Percentiles rank a stretch among this genome's conserved stretches.
Conservation (phyloP, 306 rosid genomes). For the Glycine latifolia region DNA sequence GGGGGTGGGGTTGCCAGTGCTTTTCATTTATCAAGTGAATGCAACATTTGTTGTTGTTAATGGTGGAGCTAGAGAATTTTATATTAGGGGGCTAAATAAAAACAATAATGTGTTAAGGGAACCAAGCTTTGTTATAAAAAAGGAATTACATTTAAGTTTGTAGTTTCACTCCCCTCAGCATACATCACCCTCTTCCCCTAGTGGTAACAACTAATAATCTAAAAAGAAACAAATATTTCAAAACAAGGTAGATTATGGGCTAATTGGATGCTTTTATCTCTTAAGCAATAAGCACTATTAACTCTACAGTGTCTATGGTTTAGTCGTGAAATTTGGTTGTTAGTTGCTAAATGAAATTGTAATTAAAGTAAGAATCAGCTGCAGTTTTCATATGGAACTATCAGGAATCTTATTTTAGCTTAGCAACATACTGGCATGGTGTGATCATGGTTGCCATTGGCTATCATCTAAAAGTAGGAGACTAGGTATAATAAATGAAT, state of each 20-base stretch:
- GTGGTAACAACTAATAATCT: slow-evolving; percentile 2
- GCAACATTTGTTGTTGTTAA: slow-evolving; percentile 3
- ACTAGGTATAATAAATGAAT: slow-evolving; percentile 35
- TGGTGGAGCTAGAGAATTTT: background rate
- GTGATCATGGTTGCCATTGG: slow-evolving; percentile 13
- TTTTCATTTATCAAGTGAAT: slow-evolving; percentile 29
- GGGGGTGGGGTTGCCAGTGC: slow-evolving; percentile 8
- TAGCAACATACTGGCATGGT: slow-evolving; percentile 30
- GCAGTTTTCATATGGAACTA: slow-evolving; percentile 34
- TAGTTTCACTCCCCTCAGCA: slow-evolving; percentile 11
- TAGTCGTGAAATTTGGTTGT: slow-evolving; percentile 16
- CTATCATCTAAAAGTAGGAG: background rate
- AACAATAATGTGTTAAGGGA: slow-evolving; percentile 1
- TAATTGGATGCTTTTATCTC: background rate
- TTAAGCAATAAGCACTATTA: slow-evolving; percentile 2
- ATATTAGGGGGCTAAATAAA: background rate
- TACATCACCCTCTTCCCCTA: background rate
- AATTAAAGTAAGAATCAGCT: slow-evolving; percentile 29
- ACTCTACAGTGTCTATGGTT: background rate
- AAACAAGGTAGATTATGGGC: background rate
- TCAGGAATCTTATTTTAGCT: slow-evolving; percentile 18
- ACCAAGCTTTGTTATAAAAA: background rate
- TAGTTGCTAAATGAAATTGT: slow-evolving; percentile 14
- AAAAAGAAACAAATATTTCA: slow-evolving; percentile 26
- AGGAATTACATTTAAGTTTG: slow-evolving; percentile 7